phyloP scores from a whole-genome alignment of 495 filamentous ascomycete genomes.

The Bathelium albidoporum region DNA sequence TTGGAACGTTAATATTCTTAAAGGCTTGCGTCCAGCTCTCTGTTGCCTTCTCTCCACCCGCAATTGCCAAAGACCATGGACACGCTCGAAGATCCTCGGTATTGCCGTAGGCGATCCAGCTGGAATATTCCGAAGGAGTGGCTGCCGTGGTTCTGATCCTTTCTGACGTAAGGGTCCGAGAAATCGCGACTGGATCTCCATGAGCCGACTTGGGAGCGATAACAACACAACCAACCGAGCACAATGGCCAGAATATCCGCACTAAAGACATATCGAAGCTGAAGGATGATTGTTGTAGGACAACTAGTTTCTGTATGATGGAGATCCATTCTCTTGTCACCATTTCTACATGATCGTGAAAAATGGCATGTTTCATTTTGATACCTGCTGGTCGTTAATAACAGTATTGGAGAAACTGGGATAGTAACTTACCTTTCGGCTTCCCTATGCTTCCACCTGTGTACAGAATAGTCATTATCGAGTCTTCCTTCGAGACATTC shows the following conservation, averaged over 20 bases:
- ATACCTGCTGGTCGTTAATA: too few relatives aligned
- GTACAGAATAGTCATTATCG: not conserved
- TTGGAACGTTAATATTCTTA: too few relatives aligned
- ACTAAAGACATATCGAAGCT: not conserved
- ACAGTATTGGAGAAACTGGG: too few relatives aligned
- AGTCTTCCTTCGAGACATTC: not conserved
- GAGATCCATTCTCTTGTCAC: not conserved
- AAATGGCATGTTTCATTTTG: too few relatives aligned
- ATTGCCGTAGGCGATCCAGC: not conserved
- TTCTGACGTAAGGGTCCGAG: not conserved
- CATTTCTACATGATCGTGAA: not conserved
- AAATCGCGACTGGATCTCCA: not conserved
- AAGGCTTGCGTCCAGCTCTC: too few relatives aligned
- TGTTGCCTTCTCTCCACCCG: too few relatives aligned
- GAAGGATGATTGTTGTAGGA: not conserved
- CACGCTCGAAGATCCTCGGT: not conserved
- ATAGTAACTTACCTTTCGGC: not conserved
- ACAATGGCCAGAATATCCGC: not conserved
- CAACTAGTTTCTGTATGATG: not conserved
- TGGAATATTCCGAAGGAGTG: not conserved
- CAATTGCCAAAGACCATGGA: too few relatives aligned
- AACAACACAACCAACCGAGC: not conserved
- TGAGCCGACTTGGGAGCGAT: not conserved
- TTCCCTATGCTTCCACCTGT: not conserved
- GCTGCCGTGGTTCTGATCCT: not conserved